Evolutionary conservation across 306 rosid species (phyloP).

Genomic region (Vachellia pachyceras): DNA sequence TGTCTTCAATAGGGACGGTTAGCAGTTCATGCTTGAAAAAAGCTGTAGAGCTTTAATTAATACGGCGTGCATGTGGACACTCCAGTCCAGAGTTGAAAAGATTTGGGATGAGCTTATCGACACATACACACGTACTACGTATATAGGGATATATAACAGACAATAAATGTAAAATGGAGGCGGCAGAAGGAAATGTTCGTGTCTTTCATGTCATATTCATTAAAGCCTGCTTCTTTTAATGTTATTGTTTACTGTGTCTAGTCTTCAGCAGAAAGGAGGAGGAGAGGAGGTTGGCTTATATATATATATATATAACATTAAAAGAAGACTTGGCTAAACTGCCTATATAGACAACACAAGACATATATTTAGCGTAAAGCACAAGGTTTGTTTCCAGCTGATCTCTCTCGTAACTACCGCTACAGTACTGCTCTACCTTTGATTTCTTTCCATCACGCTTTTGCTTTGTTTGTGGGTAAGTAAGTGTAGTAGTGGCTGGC

Average conservation of each 20-base stretch:
- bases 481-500: neutral
- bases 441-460: neutral
- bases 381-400: constrained; percentile 38
- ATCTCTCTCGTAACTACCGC: constrained; percentile 1
- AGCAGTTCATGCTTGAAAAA: neutral
- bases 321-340: constrained; percentile 7
- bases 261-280: constrained; percentile 6
- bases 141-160: neutral
- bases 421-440: neutral
- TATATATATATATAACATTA: constrained; percentile 29
- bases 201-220: constrained; percentile 17
- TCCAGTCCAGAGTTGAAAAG: constrained; percentile 17
- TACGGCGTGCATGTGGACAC: constrained; percentile 30
- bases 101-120: neutral
- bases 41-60: neutral
- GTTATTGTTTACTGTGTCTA: neutral
- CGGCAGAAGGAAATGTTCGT: constrained; percentile 14
- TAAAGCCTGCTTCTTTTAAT: constrained; percentile 21
- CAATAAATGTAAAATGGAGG: constrained; percentile 14
- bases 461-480: neutral
- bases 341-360: too few relatives aligned
- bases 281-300: constrained; percentile 5
- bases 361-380: constrained; percentile 40
- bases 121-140: neutral
- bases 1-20: neutral